Percentiles rank a stretch among this genome's conserved stretches.
Evolutionary conservation across 2,329 filamentous ascomycete species (phyloP).

Genomic region (Alternaria postmessia): DNA sequence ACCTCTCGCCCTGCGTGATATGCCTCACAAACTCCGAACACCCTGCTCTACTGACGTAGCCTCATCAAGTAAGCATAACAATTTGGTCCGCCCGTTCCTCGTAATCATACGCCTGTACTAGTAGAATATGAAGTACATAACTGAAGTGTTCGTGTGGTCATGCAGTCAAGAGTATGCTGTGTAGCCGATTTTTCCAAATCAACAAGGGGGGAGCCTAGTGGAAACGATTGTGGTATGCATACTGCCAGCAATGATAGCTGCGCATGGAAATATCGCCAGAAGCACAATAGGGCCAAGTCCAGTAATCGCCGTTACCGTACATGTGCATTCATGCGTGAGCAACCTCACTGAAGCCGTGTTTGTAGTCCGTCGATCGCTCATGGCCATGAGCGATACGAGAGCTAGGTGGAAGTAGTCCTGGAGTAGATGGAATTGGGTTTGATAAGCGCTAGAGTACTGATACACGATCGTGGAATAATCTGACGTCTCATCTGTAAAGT

Average conservation of each 20-base stretch:
- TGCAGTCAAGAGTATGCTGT: not conserved
- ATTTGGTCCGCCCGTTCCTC: constrained; percentile 1
- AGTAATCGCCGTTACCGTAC: constrained; percentile 2
- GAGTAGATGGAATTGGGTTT: constrained; percentile 6
- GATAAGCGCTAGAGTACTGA: constrained; percentile 21
- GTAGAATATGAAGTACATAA: constrained; percentile 1
- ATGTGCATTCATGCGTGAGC: constrained; percentile 16
- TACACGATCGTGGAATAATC: constrained; percentile 25
- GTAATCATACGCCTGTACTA: not conserved
- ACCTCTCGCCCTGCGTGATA: not conserved
- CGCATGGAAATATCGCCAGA: not conserved
- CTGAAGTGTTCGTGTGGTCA: not conserved
- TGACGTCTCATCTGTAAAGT: constrained; percentile 16
- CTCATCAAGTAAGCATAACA: constrained; percentile 7
- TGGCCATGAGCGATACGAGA: constrained; percentile 7
- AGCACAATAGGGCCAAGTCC: not conserved
- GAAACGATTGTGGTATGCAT: not conserved
- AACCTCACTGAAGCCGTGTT: constrained; percentile 27
- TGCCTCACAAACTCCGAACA: constrained; percentile 9
- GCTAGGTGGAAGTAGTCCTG: constrained; percentile 12
- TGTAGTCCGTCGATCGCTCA: constrained; percentile 12
- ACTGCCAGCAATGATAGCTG: not conserved
- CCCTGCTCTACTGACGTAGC: constrained; percentile 5
- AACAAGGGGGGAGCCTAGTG: not conserved
- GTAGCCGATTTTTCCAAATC: not conserved